Conservation (phyloP, 1,139 yeast genomes). For the Suhomyces yuchorum region DNA sequence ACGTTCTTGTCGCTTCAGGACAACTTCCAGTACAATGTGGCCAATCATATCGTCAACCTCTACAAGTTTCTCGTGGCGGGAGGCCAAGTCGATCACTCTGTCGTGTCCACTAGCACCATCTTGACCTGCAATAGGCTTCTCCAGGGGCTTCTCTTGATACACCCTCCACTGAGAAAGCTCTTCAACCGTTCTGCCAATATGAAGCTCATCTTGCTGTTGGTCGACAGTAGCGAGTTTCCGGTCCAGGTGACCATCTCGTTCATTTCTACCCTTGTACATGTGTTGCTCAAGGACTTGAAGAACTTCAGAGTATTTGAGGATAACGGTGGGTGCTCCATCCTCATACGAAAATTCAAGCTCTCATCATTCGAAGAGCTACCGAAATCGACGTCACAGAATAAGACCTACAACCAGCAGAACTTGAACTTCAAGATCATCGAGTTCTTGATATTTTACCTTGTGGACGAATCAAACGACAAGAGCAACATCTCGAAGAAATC, state of each 20-base stretch:
- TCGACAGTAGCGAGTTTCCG: conserved; percentile 20
- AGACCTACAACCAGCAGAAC: conserved; percentile 33
- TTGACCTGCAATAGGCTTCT: conserved; percentile 45
- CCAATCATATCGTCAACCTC: conserved; percentile 35
- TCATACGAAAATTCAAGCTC: conserved; percentile 46
- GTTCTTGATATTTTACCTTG: conserved; percentile 68
- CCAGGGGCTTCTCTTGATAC: conserved; percentile 66
- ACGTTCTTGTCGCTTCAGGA: conserved; percentile 55
- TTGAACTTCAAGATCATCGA: conserved; percentile 66
- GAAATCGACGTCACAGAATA: conserved; percentile 6
- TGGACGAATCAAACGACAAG: conserved; percentile 56
- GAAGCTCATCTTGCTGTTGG: conserved; percentile 31
- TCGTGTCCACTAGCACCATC: conserved; percentile 12
- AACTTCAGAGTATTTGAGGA: conserved; percentile 64
- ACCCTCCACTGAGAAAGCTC: conserved; percentile 54
- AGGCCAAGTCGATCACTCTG: not conserved
- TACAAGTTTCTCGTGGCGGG: conserved; percentile 18
- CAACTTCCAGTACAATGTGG: conserved; percentile 50
- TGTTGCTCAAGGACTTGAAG: conserved; percentile 56
- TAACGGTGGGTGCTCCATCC: conserved; percentile 55
- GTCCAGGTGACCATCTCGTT: conserved; percentile 41
- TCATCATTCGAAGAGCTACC: conserved; percentile 15
- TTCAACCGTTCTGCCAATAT: conserved; percentile 41
- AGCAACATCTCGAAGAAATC: conserved; percentile 27
- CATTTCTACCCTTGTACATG: conserved; percentile 61